Evolutionary conservation across 305 asterid genomes (phyloP).

Genomic region (Euphrasia arctica): DNA sequence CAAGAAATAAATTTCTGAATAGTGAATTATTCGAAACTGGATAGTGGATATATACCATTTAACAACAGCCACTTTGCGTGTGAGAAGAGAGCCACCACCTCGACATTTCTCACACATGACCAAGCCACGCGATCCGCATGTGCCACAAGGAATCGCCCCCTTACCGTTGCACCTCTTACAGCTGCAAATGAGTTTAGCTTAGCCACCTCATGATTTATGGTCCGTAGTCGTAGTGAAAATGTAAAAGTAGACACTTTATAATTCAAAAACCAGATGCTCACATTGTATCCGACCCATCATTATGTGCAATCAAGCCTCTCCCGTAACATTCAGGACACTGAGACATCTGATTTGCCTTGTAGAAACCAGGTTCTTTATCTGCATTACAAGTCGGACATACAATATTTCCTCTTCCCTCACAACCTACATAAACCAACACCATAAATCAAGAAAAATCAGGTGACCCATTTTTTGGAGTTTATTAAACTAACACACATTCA

Average conservation of each 20-base stretch:
- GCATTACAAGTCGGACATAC: constrained; percentile 76
- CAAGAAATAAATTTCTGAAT: not conserved
- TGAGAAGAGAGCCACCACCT: constrained; percentile 71
- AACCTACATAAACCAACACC: constrained; percentile 39
- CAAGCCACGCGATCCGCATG: constrained; percentile 75
- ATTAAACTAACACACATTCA: not conserved
- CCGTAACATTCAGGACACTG: constrained; percentile 71
- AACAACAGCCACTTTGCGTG: constrained; percentile 65
- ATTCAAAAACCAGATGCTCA: constrained; percentile 36
- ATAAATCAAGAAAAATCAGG: constrained; percentile 17
- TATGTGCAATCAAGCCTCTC: constrained; percentile 89
- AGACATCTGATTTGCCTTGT: constrained; percentile 68
- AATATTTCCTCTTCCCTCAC: constrained; percentile 65
- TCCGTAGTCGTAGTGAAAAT: constrained; percentile 4
- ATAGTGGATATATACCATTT: constrained; percentile 42
- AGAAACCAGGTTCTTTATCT: constrained; percentile 70
- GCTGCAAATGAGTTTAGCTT: constrained; percentile 37
- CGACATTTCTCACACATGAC: constrained; percentile 70
- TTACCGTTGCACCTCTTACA: constrained; percentile 76
- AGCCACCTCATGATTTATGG: not conserved
- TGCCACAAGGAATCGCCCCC: constrained; percentile 73
- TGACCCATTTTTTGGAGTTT: too few species aligned
- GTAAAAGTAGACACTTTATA: not conserved
- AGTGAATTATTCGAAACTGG: not conserved
- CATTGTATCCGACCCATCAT: constrained; percentile 93